Evolutionary conservation across 371 early-diverging fungal species (phyloP).

Genomic region (Actinomortierella wolfii): DNA sequence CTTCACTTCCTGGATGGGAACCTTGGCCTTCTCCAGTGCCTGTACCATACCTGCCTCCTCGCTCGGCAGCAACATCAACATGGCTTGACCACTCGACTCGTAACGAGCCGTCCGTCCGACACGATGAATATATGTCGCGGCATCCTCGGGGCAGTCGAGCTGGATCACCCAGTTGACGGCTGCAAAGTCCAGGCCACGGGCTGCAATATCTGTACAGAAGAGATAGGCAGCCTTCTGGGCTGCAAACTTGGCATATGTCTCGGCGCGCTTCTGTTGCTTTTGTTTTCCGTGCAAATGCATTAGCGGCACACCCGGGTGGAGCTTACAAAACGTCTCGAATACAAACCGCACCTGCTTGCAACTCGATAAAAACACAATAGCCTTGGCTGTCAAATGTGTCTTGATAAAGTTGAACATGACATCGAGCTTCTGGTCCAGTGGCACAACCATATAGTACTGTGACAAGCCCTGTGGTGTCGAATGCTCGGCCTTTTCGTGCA

Average conservation of each 20-base stretch:
- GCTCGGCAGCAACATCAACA: constrained; percentile 86
- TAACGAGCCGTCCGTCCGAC: constrained; percentile 98
- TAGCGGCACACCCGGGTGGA: constrained; percentile 92
- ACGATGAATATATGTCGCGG: constrained; percentile 97
- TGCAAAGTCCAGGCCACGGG: constrained; percentile 98
- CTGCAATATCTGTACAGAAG: constrained; percentile 97
- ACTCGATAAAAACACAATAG: constrained; percentile 86
- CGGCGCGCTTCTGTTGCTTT: constrained; percentile 91
- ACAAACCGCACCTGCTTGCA: constrained; percentile 93
- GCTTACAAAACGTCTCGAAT: constrained; percentile 92
- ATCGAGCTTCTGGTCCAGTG: constrained; percentile 87
- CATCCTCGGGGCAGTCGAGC: constrained; percentile 96
- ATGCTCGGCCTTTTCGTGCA: constrained; percentile 83
- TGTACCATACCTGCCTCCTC: constrained; percentile 86
- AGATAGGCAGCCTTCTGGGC: constrained; percentile 74
- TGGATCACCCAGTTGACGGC: constrained; percentile 98
- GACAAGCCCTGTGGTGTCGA: constrained; percentile 82
- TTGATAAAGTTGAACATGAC: constrained; percentile 91
- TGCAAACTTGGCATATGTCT: constrained; percentile 88
- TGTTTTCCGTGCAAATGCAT: constrained; percentile 95
- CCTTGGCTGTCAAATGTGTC: constrained; percentile 86
- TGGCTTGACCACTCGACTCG: constrained; percentile 84
- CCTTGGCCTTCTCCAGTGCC: constrained; percentile 71
- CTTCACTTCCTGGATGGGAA: constrained; percentile 86
- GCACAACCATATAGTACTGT: constrained; percentile 86